A percentile compares a stretch with the other conserved stretches of the same genome.
Conservation (phyloP, 352 stramenopile species). For the Phytophthora palmivora region DNA sequence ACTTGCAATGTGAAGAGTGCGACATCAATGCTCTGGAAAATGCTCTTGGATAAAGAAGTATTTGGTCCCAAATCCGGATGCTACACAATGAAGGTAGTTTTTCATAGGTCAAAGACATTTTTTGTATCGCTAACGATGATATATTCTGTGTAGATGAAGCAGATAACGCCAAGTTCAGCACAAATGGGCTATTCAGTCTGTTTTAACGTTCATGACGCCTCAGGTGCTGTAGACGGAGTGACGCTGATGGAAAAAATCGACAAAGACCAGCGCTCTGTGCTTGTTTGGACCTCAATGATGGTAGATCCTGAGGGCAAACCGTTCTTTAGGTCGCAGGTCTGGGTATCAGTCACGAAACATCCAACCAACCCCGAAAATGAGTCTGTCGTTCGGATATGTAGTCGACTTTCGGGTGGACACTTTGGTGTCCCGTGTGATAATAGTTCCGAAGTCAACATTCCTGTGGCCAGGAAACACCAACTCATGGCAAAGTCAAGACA, state of each 20-base stretch:
- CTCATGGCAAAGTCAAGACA: slow-evolving; percentile 17
- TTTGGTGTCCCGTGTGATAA: slow-evolving; percentile 19
- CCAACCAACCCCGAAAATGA: slow-evolving; percentile 5
- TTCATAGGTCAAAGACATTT: neutral
- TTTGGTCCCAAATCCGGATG: slow-evolving; percentile 17
- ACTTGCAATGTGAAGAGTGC: slow-evolving; percentile 2
- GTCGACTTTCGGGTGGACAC: slow-evolving; percentile 16
- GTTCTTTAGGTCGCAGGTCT: slow-evolving; percentile 20
- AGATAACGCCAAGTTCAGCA: slow-evolving; percentile 11
- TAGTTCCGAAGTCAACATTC: slow-evolving; percentile 5
- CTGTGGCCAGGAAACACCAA: slow-evolving; percentile 19
- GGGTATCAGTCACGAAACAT: slow-evolving; percentile 10
- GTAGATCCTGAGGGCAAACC: slow-evolving; percentile 6
- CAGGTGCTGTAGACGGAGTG: slow-evolving; percentile 13
- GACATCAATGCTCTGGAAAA: slow-evolving; percentile 20
- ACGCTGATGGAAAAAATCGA: slow-evolving; percentile 26
- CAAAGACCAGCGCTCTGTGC: slow-evolving; percentile 1
- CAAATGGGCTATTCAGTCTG: slow-evolving; percentile 19
- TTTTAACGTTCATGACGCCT: neutral
- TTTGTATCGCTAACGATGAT: neutral
- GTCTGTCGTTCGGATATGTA: slow-evolving; percentile 17
- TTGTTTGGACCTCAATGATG: slow-evolving; percentile 33
- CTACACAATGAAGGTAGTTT: slow-evolving; percentile 24
- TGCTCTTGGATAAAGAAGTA: slow-evolving; percentile 22
- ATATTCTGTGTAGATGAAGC: slow-evolving; percentile 8